phyloP scores from a whole-genome alignment of 2,329 filamentous ascomycete genomes.

The Paecilomyces sp. region DNA sequence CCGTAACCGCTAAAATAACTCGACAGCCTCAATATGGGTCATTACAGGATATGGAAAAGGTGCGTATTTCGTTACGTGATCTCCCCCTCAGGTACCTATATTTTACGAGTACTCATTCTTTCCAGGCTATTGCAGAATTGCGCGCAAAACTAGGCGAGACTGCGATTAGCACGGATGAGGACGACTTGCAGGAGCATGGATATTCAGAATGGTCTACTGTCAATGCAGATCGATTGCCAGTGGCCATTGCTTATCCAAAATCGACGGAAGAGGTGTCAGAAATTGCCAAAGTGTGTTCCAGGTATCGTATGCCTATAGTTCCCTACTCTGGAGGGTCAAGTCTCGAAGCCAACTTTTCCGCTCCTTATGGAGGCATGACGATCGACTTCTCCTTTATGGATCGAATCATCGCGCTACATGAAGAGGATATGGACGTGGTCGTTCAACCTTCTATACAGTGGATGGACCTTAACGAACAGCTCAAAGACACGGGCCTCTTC shows the following conservation, averaged over 20 bases:
- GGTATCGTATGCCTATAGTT: conserved; percentile 75
- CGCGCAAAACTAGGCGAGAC: conserved; percentile 49
- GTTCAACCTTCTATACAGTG: conserved; percentile 89
- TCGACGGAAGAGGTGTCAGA: conserved; percentile 58
- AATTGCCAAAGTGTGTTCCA: conserved; percentile 66
- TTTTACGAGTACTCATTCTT: neutral
- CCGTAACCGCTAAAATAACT: conserved; percentile 5
- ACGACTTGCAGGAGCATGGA: conserved; percentile 57
- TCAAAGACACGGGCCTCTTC: conserved; percentile 70
- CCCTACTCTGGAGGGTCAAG: conserved; percentile 81
- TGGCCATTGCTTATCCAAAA: conserved; percentile 59
- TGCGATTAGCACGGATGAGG: conserved; percentile 56
- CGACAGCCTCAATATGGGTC: conserved; percentile 31
- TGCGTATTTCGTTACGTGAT: conserved; percentile 6
- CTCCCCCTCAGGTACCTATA: neutral
- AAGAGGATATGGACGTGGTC: conserved; percentile 85
- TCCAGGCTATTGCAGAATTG: conserved; percentile 52
- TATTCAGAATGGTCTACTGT: conserved; percentile 66
- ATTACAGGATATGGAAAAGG: conserved; percentile 32
- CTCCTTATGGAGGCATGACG: conserved; percentile 77
- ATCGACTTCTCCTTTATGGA: conserved; percentile 90
- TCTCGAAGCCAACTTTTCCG: conserved; percentile 83
- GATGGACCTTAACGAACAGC: conserved; percentile 76
- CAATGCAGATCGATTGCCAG: conserved; percentile 56
- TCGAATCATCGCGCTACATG: conserved; percentile 68